Evolutionary conservation across 306 rosid genomes (phyloP).

Genomic region (Cucurbita ficifolia): DNA sequence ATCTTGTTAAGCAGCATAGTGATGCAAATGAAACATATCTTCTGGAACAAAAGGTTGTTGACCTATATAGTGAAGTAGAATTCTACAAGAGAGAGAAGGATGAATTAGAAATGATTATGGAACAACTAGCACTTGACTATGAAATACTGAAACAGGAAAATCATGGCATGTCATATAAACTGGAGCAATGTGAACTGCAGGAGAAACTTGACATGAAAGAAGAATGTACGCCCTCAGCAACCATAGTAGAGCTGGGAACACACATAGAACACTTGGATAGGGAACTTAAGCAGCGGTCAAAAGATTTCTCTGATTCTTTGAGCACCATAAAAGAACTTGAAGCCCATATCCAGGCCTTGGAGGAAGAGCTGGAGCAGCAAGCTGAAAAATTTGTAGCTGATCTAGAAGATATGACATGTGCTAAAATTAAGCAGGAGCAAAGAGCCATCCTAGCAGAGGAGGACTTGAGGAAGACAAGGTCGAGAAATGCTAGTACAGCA

Average conservation of each 20-base stretch:
- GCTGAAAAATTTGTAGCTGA: slow-evolving; percentile 55
- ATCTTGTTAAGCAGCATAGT: slow-evolving; percentile 44
- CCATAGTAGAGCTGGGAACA: slow-evolving; percentile 37
- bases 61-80: slow-evolving; percentile 72
- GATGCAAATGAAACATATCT: slow-evolving; percentile 35
- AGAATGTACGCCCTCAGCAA: slow-evolving; percentile 44
- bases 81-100: slow-evolving; percentile 78
- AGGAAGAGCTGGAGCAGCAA: slow-evolving; percentile 65
- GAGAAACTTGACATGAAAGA: slow-evolving; percentile 71
- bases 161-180: slow-evolving; percentile 54
- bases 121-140: slow-evolving; percentile 94
- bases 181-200: slow-evolving; percentile 80
- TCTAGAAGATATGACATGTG: slow-evolving; percentile 42
- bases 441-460: slow-evolving; percentile 89
- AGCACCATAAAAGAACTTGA: slow-evolving; percentile 55
- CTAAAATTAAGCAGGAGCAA: slow-evolving; percentile 78
- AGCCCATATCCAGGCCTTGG: slow-evolving; percentile 42
- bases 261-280: slow-evolving; percentile 51
- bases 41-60: slow-evolving; percentile 56
- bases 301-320: slow-evolving; percentile 57
- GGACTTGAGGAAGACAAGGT: slow-evolving; percentile 50
- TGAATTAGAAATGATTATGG: slow-evolving; percentile 89
- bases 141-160: slow-evolving; percentile 96
- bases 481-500: slow-evolving; percentile 58
- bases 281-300: slow-evolving; percentile 54